A percentile compares a stretch with the other conserved stretches of the same genome.
Conservation (phyloP, 2,329 filamentous ascomycete species). For the Lasiodiplodia hormozganensis region DNA sequence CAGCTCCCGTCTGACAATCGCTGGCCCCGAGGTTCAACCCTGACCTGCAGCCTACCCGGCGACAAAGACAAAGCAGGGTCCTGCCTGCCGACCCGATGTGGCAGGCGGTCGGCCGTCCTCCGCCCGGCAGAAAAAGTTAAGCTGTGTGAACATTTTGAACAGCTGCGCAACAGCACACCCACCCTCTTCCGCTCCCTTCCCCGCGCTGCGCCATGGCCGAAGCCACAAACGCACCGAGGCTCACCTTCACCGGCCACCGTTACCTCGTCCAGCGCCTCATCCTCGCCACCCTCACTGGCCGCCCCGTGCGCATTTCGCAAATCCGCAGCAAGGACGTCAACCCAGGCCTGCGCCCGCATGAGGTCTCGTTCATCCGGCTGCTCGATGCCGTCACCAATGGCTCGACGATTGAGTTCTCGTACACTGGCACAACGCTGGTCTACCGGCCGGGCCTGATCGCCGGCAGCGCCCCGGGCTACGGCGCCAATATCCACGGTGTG, state of each 20-base stretch:
- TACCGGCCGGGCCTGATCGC: constrained; percentile 94
- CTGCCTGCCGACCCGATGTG: background rate
- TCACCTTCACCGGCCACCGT: constrained; percentile 85
- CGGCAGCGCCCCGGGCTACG: constrained; percentile 77
- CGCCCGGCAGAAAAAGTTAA: constrained; percentile 18
- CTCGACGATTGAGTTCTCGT: constrained; percentile 91
- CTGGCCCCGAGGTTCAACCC: background rate
- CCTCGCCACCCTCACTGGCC: constrained; percentile 88
- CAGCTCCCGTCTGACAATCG: background rate
- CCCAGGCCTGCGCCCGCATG: constrained; percentile 88
- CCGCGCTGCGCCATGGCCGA: constrained; percentile 26
- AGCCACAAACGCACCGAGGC: constrained; percentile 48
- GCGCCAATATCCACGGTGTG: constrained; percentile 73
- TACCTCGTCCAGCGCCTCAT: constrained; percentile 84
- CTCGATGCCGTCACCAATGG: constrained; percentile 96
- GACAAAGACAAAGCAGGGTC: constrained; percentile 2
- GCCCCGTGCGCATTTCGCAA: constrained; percentile 88
- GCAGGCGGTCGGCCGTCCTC: constrained; percentile 7
- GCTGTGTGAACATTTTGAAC: constrained; percentile 21
- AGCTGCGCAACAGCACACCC: background rate
- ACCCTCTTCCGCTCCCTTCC: background rate
- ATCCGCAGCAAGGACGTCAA: constrained; percentile 86
- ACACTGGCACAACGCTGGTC: constrained; percentile 90
- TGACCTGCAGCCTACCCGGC: constrained; percentile 14
- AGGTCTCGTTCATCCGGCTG: constrained; percentile 93